Evolutionary conservation across 164 flowering plant genomes (phyloP), one percentile per base, ranked within the genome.

Genomic region (Kalanchoe fedtschenkoi): DNA sequence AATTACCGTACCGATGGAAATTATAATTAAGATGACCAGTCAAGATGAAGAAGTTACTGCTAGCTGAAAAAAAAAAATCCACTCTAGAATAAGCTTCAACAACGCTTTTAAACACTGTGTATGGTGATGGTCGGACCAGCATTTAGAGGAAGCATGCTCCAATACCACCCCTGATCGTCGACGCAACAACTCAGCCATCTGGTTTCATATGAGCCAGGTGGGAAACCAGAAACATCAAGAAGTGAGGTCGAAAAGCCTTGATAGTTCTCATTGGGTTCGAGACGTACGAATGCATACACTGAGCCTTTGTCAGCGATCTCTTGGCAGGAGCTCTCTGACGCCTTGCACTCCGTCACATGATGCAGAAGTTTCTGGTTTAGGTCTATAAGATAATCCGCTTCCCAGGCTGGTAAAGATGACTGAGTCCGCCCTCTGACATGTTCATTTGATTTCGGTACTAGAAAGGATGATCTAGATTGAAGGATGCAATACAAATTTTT

Each of bases 191-290:
- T 71, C 22, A 69, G 83, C 97, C 97, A 93, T 62, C 70, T 77
- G 62, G 84, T 78, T 68, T 55, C 62, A 71, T 93, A 88, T 43
- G 70, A 74, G 59, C 96, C 97, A n/a, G 63, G 70, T 0, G 83
- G 89, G 67, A 85, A 87, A 11, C 67, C 15, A 60, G 96, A 83
- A 66, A 87, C 84, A 71, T 90, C 86, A 37, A 90, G 84, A 76
- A 88, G 67, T 76, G 92, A 86, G 41, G 77, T 81, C 42, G 95
- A 79, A 69, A 88, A 90, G 24, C 96, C 97, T 71, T 90, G 98
- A 21, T 83, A 79, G 55, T 66, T 72, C 66, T 70, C 82, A 68
- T 80, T 82, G 7, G 71, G 74, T 66, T 80, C 76, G 66, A 85
- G 78, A 59, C 73, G 58, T 30, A 78, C 73, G 63, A 58, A 77